Conservation (phyloP, 345 rosid genomes). For the Camelina hispida region DNA sequence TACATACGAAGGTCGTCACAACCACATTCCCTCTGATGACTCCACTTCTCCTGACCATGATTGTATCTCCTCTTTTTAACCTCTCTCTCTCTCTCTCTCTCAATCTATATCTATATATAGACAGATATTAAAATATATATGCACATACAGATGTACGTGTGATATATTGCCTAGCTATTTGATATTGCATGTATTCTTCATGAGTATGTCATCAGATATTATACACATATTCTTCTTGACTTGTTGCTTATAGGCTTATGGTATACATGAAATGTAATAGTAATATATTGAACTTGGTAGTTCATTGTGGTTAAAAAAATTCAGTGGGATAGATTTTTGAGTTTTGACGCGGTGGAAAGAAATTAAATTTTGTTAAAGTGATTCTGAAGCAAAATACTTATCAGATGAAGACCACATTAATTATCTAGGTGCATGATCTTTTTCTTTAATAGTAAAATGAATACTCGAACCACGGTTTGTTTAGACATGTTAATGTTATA, state of each 20-base stretch:
- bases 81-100: background rate
- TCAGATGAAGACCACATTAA: background rate
- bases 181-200: constrained; percentile 35
- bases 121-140: background rate
- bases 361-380: constrained; percentile 17
- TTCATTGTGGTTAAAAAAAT: background rate
- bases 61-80: constrained; percentile 67
- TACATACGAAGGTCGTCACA: constrained; percentile 98
- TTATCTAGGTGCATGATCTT: background rate
- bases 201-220: constrained; percentile 10
- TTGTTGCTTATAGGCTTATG: constrained; percentile 7
- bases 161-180: background rate
- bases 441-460: background rate
- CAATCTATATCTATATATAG: background rate
- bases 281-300: background rate
- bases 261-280: background rate
- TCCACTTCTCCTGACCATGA: constrained; percentile 79
- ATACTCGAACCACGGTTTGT: background rate
- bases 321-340: constrained; percentile 1
- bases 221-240: constrained; percentile 16
- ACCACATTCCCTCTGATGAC: constrained; percentile 86
- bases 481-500: background rate
- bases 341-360: background rate
- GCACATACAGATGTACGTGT: background rate
- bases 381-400: constrained; percentile 23